Base-by-base conservation (phyloP, 495 filamentous ascomycete species). In the Schizothecium vesticola region DNA sequence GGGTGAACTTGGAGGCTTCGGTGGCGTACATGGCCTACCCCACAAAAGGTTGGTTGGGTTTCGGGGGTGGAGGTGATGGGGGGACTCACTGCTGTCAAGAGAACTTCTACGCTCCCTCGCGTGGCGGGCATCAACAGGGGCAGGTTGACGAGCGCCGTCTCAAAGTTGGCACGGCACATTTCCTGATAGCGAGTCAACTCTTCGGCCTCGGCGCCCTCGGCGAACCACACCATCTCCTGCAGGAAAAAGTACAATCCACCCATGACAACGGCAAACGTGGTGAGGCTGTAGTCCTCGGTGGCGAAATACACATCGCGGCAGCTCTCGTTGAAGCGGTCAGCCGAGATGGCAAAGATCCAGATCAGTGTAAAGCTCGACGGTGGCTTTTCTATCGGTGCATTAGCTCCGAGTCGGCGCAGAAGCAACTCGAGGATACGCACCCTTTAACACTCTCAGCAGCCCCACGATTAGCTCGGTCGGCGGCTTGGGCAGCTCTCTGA, bases 1-100 rank as follows among this genome's bases (percentile, higher is more conserved):
- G 77, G 0, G 88, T 87, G 1, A 87, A 87, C 51, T 88, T 87
- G 9, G 86, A 87, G 11, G 86, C 82, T 60, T 91, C 87, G 33
- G 90, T 82, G 19, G 86, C 85, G 71, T 88, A 87, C 33, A 77
- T 75, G 19, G 79, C 77, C 80, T 74, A 28, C 16, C 26, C 4
- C 9, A n/a, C 77, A 23, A 31, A 1, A 24, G 0, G 19, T 51
- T 3, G 21, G 43, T 24, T 21, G 58, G 19, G 9, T 6, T 24
- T 62, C 22, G 62, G 13, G n/a, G 29, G 28, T 26, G 2, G 21
- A 62, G 64, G 36, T 19, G 56, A 51, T 12, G 16, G 26, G 19
- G 23, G 19, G 1, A 65, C 69, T 22, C 69, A 89, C 87, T 13
- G 85, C 88, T 56, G 90, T 74, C 6, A 86, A 68, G 51, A 91